Base-by-base conservation (phyloP, 495 filamentous ascomycete species). In the Xylaria castorea region DNA sequence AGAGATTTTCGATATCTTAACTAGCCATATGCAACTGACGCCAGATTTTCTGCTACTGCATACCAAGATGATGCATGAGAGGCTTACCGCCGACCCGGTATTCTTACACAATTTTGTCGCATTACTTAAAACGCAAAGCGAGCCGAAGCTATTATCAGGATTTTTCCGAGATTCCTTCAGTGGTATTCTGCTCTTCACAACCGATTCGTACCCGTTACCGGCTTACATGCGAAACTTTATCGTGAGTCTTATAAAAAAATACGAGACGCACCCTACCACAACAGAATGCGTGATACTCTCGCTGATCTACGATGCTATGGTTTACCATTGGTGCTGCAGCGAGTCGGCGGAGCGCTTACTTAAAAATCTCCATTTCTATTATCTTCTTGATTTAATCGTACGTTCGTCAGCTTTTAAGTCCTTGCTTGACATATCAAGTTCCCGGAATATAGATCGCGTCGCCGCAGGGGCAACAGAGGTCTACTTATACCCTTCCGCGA, bases 181-280 rank as follows among this genome's bases (percentile, higher is more conserved):
- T 51, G 3, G n/a, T 12, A n/a, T 2, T 34, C 1, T 7, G 11
- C 44, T 66, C 6, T 22, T 36, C 20, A 2, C 25, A n/a, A 20
- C 63, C 0, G 32, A 34, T 34, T 50, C 44, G 5, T 18, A 51
- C 12, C 44, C 25, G 1, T 44, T 66, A 34, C 63, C 63, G 5
- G 22, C 22, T 46, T 65, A 65, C 30, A 65, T 66, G 16, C 44
- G 22, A 5, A 66, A 66, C 0, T 16, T 50, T 65, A 63, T 64
- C 4, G 12, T 44, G n/a, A 16, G 63, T 22, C 44, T 34, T 25
- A 14, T 66, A 36, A 27, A 34, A 66, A 51, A 30, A 34, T 36
- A 50, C 14, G 44, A 36, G 30, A 14, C 27, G n/a, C 14, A 32
- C 6, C 30, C 63, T 34, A 27, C 32, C 6, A 18, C 44, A 7